phyloP scores from a whole-genome alignment of 345 rosid genomes.

The Syzygium aqueum region DNA sequence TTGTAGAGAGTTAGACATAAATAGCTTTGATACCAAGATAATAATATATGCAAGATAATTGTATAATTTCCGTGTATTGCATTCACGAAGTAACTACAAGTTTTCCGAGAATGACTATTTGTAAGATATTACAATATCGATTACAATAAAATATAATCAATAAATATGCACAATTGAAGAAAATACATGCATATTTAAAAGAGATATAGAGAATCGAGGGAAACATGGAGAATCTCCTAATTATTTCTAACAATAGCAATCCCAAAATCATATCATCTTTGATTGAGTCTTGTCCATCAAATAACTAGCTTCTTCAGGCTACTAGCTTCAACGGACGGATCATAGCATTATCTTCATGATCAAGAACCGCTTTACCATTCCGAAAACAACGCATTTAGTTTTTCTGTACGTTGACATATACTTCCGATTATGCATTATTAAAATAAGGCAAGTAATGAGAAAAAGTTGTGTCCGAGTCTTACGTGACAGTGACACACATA shows the following conservation, averaged over 20 bases:
- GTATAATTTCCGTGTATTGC: neutral
- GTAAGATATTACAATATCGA: neutral
- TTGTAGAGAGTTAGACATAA: neutral
- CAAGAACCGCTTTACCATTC: conserved; percentile 38
- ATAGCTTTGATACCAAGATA: neutral
- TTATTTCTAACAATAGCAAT: neutral
- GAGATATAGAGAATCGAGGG: neutral
- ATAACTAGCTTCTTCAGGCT: neutral
- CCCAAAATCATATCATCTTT: neutral
- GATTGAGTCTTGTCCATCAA: neutral
- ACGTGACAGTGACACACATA: conserved; percentile 16
- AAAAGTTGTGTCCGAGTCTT: neutral
- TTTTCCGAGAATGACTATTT: neutral
- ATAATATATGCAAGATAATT: neutral
- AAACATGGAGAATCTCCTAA: neutral
- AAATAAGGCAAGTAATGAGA: neutral
- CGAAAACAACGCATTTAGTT: neutral
- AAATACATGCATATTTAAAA: neutral
- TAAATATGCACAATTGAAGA: neutral
- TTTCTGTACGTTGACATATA: neutral
- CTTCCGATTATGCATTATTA: neutral
- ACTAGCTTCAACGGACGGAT: conserved; percentile 65
- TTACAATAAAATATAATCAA: neutral
- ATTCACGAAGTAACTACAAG: neutral
- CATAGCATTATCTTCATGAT: conserved; percentile 89